A percentile compares a stretch with the other conserved stretches of the same genome.
phyloP scores from a whole-genome alignment of 345 rosid species.

The Camelina laxa region DNA sequence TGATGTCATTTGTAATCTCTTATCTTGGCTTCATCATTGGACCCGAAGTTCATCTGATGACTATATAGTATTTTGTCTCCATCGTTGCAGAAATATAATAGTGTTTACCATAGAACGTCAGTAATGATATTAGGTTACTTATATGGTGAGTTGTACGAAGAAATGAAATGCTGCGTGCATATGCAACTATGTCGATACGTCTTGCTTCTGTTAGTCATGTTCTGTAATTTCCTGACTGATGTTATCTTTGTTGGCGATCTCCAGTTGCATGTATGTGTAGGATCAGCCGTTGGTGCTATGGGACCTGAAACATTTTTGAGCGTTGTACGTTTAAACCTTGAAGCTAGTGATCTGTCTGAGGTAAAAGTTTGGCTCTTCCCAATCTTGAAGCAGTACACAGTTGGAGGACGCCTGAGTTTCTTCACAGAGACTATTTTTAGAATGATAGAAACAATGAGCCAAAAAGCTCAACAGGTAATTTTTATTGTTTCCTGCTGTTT shows the following conservation, averaged over 20 bases:
- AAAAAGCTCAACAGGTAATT: conserved; percentile 69
- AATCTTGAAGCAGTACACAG: conserved; percentile 83
- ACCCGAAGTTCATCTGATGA: background rate
- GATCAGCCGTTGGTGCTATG: conserved; percentile 92
- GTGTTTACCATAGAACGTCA: background rate
- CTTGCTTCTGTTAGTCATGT: conserved; percentile 4
- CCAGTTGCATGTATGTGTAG: conserved; percentile 92
- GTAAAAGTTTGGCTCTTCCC: conserved; percentile 96
- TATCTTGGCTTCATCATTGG: conserved; percentile 17
- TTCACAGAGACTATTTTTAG: conserved; percentile 65
- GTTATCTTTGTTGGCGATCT: conserved; percentile 37
- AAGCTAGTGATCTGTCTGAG: conserved; percentile 76
- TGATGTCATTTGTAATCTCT: conserved; percentile 21
- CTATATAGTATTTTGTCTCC: background rate
- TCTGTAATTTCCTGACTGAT: conserved; percentile 30
- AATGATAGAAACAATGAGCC: conserved; percentile 54
- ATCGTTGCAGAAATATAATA: conserved; percentile 9
- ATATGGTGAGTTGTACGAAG: conserved; percentile 1
- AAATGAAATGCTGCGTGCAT: conserved; percentile 18
- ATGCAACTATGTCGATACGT: conserved; percentile 2
- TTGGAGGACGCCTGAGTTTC: conserved; percentile 82
- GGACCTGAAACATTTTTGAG: conserved; percentile 85
- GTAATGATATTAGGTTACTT: background rate
- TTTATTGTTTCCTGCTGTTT: background rate
- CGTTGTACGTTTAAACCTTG: conserved; percentile 75